These are phyloP conservation scores for Saccharomyces kudriavzevii DNA, from an alignment of 805 yeast species.

Conservation along the genomic window DNA sequence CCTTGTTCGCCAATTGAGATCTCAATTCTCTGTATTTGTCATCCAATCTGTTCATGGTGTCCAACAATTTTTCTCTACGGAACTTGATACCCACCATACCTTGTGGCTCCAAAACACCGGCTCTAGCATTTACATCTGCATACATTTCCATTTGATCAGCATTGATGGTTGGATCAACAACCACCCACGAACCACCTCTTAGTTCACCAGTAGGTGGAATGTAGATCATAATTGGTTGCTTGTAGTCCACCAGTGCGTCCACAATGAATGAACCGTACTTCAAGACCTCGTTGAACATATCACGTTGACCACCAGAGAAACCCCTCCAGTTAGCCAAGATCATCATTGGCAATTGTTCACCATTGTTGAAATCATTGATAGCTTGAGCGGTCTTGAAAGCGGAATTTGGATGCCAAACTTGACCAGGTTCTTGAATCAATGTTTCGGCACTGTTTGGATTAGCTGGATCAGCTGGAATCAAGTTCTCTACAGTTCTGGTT, in stretches of 20 bases:
- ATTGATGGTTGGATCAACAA: constrained; percentile 96
- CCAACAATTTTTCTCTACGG: constrained; percentile 83
- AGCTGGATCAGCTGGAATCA: constrained; percentile 97
- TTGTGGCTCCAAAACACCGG: constrained; percentile 97
- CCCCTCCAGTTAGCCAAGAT: constrained; percentile 99
- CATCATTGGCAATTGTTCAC: constrained; percentile 96
- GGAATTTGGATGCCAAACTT: constrained; percentile 99
- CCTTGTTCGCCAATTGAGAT: constrained; percentile 45
- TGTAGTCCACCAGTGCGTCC: constrained; percentile 90
- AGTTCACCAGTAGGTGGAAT: constrained; percentile 98
- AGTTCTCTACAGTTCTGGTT: constrained; percentile 80
- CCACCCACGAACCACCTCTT: constrained; percentile 99
- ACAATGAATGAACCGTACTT: constrained; percentile 96
- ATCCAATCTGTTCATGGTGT: constrained; percentile 90
- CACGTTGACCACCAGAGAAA: constrained; percentile 99
- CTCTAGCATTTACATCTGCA: constrained; percentile 92
- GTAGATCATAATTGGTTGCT: constrained; percentile 93
- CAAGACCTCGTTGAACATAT: constrained; percentile 96
- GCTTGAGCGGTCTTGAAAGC: constrained; percentile 99
- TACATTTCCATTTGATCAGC: constrained; percentile 98
- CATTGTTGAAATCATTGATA: constrained; percentile 91
- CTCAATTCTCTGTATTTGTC: constrained; percentile 61
- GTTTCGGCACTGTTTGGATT: constrained; percentile 89
- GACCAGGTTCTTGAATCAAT: constrained; percentile 91
- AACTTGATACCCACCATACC: constrained; percentile 99